A percentile compares a stretch with the other conserved stretches of the same genome.
These are phyloP conservation scores for Candida buenavistaensis DNA, from an alignment of 1,139 yeast genomes.

Conservation along the genomic window DNA sequence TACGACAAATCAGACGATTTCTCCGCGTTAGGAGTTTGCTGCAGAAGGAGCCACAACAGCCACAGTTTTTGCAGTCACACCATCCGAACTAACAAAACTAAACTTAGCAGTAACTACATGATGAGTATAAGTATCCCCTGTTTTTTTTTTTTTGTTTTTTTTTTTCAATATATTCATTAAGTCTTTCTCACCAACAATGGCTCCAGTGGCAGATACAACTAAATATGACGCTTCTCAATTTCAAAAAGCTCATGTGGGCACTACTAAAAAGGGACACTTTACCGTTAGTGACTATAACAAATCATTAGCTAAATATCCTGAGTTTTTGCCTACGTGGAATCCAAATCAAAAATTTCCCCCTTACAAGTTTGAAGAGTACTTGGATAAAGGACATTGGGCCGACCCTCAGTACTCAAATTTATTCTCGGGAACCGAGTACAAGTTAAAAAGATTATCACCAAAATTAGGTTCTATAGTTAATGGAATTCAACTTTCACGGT, in stretches of 20 bases:
- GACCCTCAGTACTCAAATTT: conserved; percentile 19
- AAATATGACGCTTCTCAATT: conserved; percentile 31
- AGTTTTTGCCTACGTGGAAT: conserved; percentile 32
- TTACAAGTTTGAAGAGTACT: conserved; percentile 21
- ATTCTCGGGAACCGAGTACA: conserved; percentile 13
- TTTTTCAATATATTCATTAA: not conserved
- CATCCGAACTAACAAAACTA: not conserved
- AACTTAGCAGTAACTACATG: no score
- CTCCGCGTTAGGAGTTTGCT: no score
- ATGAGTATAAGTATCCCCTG: no score
- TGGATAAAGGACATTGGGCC: conserved; percentile 25
- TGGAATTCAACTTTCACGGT: conserved; percentile 28
- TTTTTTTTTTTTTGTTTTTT: not conserved
- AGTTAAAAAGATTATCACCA: conserved; percentile 22
- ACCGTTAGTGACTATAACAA: conserved; percentile 26
- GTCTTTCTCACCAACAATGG: conserved; percentile 9
- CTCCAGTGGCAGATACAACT: conserved; percentile 17
- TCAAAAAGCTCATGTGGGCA: conserved; percentile 26
- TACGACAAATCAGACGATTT: no score
- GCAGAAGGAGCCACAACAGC: not conserved
- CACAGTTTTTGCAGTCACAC: not conserved
- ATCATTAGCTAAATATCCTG: conserved; percentile 21
- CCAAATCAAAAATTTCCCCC: conserved; percentile 26
- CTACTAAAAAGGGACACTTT: conserved; percentile 23
- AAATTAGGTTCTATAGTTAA: conserved; percentile 26